Percentiles rank a stretch among this genome's conserved stretches.
These are phyloP conservation scores for Aspergillus haitiensis DNA, from an alignment of 495 filamentous ascomycete genomes.

Conservation along the genomic window DNA sequence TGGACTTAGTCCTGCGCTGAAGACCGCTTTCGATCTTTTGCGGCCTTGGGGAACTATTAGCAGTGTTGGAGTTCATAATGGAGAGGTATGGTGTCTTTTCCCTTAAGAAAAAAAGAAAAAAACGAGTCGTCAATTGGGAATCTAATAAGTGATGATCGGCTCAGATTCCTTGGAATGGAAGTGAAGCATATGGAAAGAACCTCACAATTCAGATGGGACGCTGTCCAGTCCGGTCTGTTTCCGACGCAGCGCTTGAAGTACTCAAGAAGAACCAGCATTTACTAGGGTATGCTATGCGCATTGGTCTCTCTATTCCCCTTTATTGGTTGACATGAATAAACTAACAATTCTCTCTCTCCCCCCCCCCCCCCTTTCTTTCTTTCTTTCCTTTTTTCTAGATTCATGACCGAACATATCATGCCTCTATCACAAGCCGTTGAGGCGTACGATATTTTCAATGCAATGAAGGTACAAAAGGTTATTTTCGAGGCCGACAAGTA, in stretches of 20 bases:
- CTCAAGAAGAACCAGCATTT: constrained; percentile 80
- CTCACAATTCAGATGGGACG: constrained; percentile 88
- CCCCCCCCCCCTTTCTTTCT: not conserved
- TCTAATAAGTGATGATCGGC: not conserved
- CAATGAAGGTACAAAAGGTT: constrained; percentile 88
- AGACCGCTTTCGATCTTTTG: constrained; percentile 79
- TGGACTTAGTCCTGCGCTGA: constrained; percentile 77
- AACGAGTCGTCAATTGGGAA: not conserved
- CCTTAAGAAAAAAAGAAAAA: not conserved
- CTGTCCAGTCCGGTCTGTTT: constrained; percentile 86
- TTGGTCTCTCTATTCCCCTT: not conserved
- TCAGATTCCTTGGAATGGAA: constrained; percentile 81
- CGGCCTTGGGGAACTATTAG: constrained; percentile 85
- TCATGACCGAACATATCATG: constrained; percentile 95
- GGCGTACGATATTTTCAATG: constrained; percentile 89
- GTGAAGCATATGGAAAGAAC: constrained; percentile 88
- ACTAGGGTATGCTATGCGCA: constrained; percentile 74
- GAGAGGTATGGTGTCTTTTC: constrained; percentile 55
- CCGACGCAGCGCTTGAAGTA: constrained; percentile 72
- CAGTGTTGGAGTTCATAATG: constrained; percentile 92
- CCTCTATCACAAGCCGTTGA: constrained; percentile 78
- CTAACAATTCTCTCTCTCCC: too few relatives aligned
- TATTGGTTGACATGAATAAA: not conserved
- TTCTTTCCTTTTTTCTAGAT: constrained; percentile 49
- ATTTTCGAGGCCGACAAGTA: constrained; percentile 58